Conservation (phyloP, 345 rosid species). For the Gossypium arboreum region DNA sequence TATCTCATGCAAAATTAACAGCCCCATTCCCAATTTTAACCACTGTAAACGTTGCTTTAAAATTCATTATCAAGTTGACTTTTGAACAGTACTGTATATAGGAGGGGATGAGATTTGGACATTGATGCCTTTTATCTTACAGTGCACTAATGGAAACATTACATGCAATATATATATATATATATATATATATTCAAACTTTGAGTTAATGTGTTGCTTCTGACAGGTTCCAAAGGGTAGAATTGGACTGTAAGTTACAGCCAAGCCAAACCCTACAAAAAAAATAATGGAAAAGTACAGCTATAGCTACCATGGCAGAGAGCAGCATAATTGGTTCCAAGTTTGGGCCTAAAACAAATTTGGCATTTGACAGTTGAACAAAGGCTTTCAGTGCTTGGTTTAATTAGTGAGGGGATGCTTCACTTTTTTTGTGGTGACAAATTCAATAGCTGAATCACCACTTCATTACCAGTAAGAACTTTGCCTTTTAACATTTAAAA, state of each 20-base stretch:
- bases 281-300: neutral
- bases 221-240: neutral
- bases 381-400: neutral
- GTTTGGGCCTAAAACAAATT: neutral
- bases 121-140: neutral
- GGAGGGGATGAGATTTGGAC: neutral
- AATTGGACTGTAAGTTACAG: neutral
- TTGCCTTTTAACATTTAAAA: neutral
- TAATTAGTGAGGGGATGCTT: neutral
- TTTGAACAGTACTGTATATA: neutral
- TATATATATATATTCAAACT: neutral
- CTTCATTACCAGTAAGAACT: neutral
- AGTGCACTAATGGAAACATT: too few species aligned
- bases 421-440: neutral
- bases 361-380: neutral
- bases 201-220: slow-evolving; percentile 5
- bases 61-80: neutral
- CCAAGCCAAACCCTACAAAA: neutral
- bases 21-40: too few species aligned
- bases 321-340: neutral
- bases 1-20: neutral
- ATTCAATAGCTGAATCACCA: neutral
- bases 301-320: too few species aligned
- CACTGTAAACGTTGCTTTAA: too few species aligned
- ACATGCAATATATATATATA: neutral